phyloP scores from a whole-genome alignment of 768 basidiomycete genomes.

The Amanita thiersii region DNA sequence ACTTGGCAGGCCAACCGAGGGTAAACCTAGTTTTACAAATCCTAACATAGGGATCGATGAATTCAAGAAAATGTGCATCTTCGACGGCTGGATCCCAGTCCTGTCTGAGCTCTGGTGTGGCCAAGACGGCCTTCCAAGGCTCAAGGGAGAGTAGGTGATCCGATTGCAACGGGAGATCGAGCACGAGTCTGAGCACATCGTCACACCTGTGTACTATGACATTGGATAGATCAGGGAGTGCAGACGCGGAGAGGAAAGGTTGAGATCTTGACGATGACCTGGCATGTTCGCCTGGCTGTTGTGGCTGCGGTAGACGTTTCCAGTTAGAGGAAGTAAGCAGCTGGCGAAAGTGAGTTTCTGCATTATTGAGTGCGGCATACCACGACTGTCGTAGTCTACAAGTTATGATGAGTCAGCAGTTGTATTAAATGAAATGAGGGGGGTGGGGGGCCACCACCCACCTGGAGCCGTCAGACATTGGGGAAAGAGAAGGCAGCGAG shows the following conservation, averaged over 20 bases:
- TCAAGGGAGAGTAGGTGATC: conserved; percentile 63
- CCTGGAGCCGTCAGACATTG: conserved; percentile 11
- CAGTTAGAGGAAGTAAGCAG: conserved; percentile 71
- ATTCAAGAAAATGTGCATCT: conserved; percentile 71
- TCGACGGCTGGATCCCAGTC: conserved; percentile 96
- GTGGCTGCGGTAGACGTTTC: conserved; percentile 80
- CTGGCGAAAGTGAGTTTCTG: conserved; percentile 71
- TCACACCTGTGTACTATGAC: conserved; percentile 82
- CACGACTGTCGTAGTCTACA: conserved; percentile 74
- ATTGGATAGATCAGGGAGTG: conserved; percentile 55
- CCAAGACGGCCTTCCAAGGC: conserved; percentile 72
- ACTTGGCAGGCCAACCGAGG: conserved; percentile 97
- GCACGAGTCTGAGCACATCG: conserved; percentile 69
- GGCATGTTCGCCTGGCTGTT: no score
- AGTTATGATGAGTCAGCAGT: background rate
- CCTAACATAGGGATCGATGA: conserved; percentile 79
- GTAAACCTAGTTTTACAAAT: conserved; percentile 88
- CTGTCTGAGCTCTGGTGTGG: conserved; percentile 80
- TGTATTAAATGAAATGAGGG: background rate
- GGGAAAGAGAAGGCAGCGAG: background rate
- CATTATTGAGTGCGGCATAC: conserved; percentile 65
- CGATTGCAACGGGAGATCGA: conserved; percentile 59
- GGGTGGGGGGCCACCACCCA: background rate
- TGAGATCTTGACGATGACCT: no score
- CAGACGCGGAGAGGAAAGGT: no score